Evolutionary conservation across 1,284 basidiomycete species (phyloP).

Genomic region (Pseudozyma flocculosa): DNA sequence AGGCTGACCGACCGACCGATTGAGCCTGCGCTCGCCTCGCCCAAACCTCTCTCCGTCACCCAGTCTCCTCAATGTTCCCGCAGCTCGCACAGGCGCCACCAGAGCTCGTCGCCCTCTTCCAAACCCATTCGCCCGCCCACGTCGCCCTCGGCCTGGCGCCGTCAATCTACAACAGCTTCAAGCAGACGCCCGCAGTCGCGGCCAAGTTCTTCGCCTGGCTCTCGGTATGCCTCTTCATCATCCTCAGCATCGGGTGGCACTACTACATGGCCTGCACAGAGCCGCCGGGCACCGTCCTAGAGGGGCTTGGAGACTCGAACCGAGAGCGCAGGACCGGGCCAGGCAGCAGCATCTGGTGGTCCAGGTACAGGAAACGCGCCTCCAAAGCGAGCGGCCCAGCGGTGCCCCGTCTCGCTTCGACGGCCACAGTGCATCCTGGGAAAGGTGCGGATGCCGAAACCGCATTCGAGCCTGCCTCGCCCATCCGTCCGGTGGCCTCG

Average conservation of each 20-base stretch:
- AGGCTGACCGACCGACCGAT: too few species aligned
- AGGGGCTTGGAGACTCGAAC: constrained; percentile 33
- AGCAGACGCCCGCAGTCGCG: constrained; percentile 18
- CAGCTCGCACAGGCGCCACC: constrained; percentile 31
- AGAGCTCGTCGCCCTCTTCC: constrained; percentile 32
- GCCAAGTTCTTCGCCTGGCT: constrained; percentile 48
- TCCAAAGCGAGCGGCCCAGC: constrained; percentile 20
- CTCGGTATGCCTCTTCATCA: constrained; percentile 72
- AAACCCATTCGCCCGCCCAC: constrained; percentile 40
- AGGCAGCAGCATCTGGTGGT: constrained; percentile 52
- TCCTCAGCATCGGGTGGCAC: constrained; percentile 74
- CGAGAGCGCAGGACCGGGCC: constrained; percentile 43
- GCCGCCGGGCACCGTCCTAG: constrained; percentile 51
- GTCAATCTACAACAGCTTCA: constrained; percentile 18
- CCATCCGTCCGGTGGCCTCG: not conserved
- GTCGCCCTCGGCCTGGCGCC: constrained; percentile 39
- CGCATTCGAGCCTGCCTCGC: constrained; percentile 1
- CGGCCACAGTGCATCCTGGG: not conserved
- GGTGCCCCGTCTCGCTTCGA: constrained; percentile 2
- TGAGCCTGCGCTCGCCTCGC: not conserved
- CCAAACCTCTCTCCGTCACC: not conserved
- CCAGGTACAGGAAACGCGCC: constrained; percentile 26
- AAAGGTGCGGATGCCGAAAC: too few species aligned
- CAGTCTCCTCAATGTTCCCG: constrained; percentile 37
- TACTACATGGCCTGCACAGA: constrained; percentile 82